These are phyloP conservation scores for Dactylis glomerata DNA, from an alignment of 176 grass and related monocot genomes.

Conservation along the genomic window DNA sequence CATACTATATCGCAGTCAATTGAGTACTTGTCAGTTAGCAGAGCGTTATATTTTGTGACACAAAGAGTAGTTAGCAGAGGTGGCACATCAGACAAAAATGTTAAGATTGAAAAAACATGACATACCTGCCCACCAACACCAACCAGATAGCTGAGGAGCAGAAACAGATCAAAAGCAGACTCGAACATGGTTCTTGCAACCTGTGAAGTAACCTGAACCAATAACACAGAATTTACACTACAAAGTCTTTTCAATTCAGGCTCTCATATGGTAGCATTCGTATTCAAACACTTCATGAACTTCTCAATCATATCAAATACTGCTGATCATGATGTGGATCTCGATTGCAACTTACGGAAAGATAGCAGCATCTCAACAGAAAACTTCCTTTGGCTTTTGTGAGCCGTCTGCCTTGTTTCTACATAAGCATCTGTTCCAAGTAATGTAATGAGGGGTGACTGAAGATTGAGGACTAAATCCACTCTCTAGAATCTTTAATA, in stretches of 20 bases:
- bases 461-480: slow-evolving; percentile 59
- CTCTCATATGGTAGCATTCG: slow-evolving; percentile 23
- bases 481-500: slow-evolving; percentile 75
- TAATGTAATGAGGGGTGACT: slow-evolving; percentile 58
- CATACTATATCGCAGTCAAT: not conserved
- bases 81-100: slow-evolving; percentile 23
- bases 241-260: slow-evolving; percentile 44
- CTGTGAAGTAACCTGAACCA: slow-evolving; percentile 76
- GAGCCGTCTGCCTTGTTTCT: slow-evolving; percentile 59
- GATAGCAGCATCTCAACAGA: slow-evolving; percentile 87
- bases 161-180: slow-evolving; percentile 74
- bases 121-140: slow-evolving; percentile 75
- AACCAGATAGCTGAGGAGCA: slow-evolving; percentile 87
- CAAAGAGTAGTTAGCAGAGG: not conserved
- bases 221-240: slow-evolving; percentile 59
- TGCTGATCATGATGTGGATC: slow-evolving; percentile 50
- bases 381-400: slow-evolving; percentile 91
- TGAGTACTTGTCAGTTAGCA: not conserved
- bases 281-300: slow-evolving; percentile 67
- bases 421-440: slow-evolving; percentile 71
- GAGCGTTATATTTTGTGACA: not conserved
- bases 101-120: slow-evolving; percentile 1
- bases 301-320: slow-evolving; percentile 80
- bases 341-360: slow-evolving; percentile 65
- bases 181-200: slow-evolving; percentile 87